Evolutionary conservation across 169 alveolate genomes (phyloP).

Genomic region (Besnoitia besnoiti): DNA sequence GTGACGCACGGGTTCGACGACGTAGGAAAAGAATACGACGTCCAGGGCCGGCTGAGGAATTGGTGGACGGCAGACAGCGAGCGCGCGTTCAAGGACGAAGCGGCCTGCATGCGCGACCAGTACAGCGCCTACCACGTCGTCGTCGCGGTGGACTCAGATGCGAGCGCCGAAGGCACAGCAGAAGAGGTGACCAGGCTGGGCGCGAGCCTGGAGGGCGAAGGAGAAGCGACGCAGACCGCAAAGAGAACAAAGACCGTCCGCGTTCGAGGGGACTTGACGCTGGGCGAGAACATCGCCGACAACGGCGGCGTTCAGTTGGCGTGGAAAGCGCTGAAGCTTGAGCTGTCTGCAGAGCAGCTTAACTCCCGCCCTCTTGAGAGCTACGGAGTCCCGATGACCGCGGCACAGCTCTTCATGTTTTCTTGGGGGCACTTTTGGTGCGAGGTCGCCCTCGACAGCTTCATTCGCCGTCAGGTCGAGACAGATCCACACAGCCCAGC

Average conservation of each 20-base stretch:
- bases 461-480: not conserved
- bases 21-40: slow-evolving; percentile 39
- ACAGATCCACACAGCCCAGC: slow-evolving; percentile 20
- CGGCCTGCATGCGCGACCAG: slow-evolving; percentile 31
- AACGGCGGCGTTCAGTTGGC: slow-evolving; percentile 56
- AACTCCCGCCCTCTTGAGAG: not conserved
- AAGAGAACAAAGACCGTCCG: not conserved
- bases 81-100: not conserved
- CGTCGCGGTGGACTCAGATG: not conserved
- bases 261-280: not conserved
- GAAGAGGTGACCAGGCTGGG: too few relatives aligned
- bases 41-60: not conserved
- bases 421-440: slow-evolving; percentile 53
- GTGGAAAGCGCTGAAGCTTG: slow-evolving; percentile 30
- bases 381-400: not conserved
- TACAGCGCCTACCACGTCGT: slow-evolving; percentile 27
- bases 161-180: not conserved
- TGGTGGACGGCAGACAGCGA: slow-evolving; percentile 36
- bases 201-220: not conserved
- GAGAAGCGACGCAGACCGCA: not conserved
- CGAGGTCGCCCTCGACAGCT: not conserved
- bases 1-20: slow-evolving; percentile 52
- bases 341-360: not conserved
- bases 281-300: slow-evolving; percentile 56
- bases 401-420: slow-evolving; percentile 27